Base-by-base conservation (phyloP, 306 rosid species). In the Quillaja saponaria region DNA sequence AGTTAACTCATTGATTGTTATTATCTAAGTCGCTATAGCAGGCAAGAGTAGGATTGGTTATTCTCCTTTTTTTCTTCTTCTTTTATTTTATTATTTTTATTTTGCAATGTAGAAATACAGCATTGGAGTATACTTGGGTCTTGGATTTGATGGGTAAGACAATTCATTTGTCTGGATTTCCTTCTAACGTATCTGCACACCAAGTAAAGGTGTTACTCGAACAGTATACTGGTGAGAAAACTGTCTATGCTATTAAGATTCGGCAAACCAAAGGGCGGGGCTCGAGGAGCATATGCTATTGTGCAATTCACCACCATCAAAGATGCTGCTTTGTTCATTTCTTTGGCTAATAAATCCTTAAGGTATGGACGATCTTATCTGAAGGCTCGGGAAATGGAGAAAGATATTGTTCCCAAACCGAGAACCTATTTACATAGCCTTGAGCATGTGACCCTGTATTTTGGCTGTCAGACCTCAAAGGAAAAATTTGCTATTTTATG, bases 71-170 rank as follows among this genome's bases (percentile, higher is more conserved):
- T n/a, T n/a, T n/a, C n/a, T n/a, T n/a, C n/a, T n/a, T n/a, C n/a
- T n/a, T n/a, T n/a, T n/a, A n/a, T n/a, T n/a, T n/a, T n/a, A n/a
- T n/a, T n/a, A n/a, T n/a, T n/a, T n/a, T n/a, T n/a, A n/a, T n/a
- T n/a, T n/a, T n/a, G n/a, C n/a, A n/a, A n/a, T 10, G 40, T 37
- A 6, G 6, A 10, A 6, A 37, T 6, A 37, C 6, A 10, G 40
- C 6, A 37, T 37, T 37, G 7, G 10, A 37, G 40, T 37, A 37
- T n/a, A n/a, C n/a, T n/a, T n/a, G n/a, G n/a, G n/a, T n/a, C n/a
- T n/a, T n/a, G n/a, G n/a, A n/a, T 48, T 28, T 35, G 51, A 87
- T 87, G 95, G 85, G 90, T 49, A 84, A 65, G 76, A 88, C 96
- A 20, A 56, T 88, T 71, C 79, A 66, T 61, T 55, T 91, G 66